A percentile compares a stretch with the other conserved stretches of the same genome.
Evolutionary conservation across 305 asterid genomes (phyloP).

Genomic region (Solanum hybrid): DNA sequence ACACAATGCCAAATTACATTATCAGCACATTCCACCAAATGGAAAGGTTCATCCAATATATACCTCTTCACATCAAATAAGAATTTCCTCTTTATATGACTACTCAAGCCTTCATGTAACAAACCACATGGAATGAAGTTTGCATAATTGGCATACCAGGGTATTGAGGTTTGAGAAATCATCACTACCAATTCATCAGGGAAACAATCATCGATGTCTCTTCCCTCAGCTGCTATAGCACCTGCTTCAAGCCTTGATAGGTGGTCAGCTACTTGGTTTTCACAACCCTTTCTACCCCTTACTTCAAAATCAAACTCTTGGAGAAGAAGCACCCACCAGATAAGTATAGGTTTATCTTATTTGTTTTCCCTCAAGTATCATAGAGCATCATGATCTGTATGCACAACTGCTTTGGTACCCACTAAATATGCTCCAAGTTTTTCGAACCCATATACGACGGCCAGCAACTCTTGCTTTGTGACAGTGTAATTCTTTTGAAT

Average conservation of each 20-base stretch:
- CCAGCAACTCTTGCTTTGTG: background rate
- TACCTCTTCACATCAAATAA: background rate
- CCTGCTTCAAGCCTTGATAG: background rate
- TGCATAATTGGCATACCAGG: background rate
- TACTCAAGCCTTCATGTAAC: background rate
- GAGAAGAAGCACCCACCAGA: background rate
- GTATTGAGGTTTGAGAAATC: background rate
- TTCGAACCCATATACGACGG: background rate
- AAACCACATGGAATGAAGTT: background rate
- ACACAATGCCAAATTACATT: background rate
- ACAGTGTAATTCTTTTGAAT: background rate
- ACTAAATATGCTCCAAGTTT: background rate
- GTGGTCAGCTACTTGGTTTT: background rate
- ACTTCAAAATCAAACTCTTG: background rate
- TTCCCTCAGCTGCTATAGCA: background rate
- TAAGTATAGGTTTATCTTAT: background rate
- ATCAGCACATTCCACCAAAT: background rate
- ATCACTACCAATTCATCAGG: background rate
- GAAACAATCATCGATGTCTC: background rate
- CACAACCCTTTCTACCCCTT: background rate
- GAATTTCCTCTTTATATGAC: background rate
- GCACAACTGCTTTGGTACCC: background rate
- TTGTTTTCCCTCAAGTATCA: background rate
- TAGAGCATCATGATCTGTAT: background rate
- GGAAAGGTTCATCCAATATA: background rate